A percentile compares a stretch with the other conserved stretches of the same genome.
phyloP scores from a whole-genome alignment of 2,329 filamentous ascomycete species.

The Scorias spongiosa region DNA sequence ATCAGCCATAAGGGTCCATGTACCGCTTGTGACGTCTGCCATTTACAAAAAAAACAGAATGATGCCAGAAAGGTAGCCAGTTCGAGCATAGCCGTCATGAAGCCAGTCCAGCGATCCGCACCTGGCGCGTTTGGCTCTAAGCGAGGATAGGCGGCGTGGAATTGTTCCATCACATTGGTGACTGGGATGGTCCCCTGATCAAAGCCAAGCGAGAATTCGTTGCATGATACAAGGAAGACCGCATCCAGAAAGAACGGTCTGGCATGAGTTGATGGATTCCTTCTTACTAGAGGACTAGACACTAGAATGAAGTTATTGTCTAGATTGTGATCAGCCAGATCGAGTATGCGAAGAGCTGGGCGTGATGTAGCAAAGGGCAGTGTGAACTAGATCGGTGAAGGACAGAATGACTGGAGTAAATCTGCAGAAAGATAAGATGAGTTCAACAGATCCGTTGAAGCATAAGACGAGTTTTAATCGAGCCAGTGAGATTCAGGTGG shows the following conservation, averaged over 20 bases:
- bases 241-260: slow-evolving; percentile 25
- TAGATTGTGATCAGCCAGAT: too few relatives aligned
- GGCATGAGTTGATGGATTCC: too few relatives aligned
- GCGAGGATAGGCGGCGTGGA: slow-evolving; percentile 24
- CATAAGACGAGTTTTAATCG: too few relatives aligned
- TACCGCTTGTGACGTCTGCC: slow-evolving; percentile 29
- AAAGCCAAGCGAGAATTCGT: slow-evolving; percentile 28
- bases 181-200: slow-evolving; percentile 26
- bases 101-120: slow-evolving; percentile 22
- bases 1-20: slow-evolving; percentile 27
- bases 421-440: too few relatives aligned
- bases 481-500: too few relatives aligned
- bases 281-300: too few relatives aligned
- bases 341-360: too few relatives aligned
- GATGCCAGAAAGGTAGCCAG: slow-evolving; percentile 25
- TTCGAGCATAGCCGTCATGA: slow-evolving; percentile 31
- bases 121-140: slow-evolving; percentile 13
- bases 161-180: slow-evolving; percentile 32
- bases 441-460: too few relatives aligned
- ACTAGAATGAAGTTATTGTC: too few relatives aligned
- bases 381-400: too few relatives aligned
- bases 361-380: too few relatives aligned
- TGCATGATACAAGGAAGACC: slow-evolving; percentile 28
- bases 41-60: slow-evolving; percentile 19
- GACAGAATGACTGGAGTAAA: too few relatives aligned